phyloP scores from a whole-genome alignment of 208 protist genomes.

The Trypanosomatidae sp. region DNA sequence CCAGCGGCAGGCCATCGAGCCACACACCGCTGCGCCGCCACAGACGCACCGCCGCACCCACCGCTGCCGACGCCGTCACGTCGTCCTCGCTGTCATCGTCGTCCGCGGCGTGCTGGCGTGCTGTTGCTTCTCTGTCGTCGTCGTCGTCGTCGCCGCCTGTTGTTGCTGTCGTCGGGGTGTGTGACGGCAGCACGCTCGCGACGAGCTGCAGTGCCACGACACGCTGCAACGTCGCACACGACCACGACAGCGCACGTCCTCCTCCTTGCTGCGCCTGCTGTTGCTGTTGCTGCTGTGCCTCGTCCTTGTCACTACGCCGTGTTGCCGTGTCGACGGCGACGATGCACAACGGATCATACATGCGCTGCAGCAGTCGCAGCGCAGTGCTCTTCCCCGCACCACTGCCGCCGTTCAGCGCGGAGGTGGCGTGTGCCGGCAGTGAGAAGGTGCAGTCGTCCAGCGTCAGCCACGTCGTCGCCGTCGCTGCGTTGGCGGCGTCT shows the following conservation, averaged over 20 bases:
- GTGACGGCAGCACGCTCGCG: too few species aligned
- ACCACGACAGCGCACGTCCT: background rate
- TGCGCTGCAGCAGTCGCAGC: constrained; percentile 39
- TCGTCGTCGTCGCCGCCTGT: background rate
- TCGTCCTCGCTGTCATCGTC: background rate
- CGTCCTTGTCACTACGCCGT: too few species aligned
- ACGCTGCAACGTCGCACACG: background rate
- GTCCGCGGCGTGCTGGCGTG: too few species aligned
- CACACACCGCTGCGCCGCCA: constrained; percentile 5
- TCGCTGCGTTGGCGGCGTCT: background rate
- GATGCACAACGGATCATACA: constrained; percentile 46
- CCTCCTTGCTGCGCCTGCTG: background rate
- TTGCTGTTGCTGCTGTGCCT: constrained; percentile 1
- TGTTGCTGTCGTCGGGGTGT: background rate
- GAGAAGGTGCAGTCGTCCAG: constrained; percentile 7
- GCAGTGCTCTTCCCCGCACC: constrained; percentile 79
- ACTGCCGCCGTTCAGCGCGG: constrained; percentile 50
- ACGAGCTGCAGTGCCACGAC: background rate
- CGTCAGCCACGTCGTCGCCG: constrained; percentile 1
- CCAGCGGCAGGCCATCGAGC: constrained; percentile 37
- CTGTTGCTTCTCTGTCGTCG: too few species aligned
- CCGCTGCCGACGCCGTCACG: background rate
- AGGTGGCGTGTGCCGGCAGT: constrained; percentile 22
- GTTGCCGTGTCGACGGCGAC: constrained; percentile 4
- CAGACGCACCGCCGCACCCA: background rate